Percentiles rank a stretch among this genome's conserved stretches.
Conservation (phyloP, 306 rosid genomes). For the Rosa multiflora region DNA sequence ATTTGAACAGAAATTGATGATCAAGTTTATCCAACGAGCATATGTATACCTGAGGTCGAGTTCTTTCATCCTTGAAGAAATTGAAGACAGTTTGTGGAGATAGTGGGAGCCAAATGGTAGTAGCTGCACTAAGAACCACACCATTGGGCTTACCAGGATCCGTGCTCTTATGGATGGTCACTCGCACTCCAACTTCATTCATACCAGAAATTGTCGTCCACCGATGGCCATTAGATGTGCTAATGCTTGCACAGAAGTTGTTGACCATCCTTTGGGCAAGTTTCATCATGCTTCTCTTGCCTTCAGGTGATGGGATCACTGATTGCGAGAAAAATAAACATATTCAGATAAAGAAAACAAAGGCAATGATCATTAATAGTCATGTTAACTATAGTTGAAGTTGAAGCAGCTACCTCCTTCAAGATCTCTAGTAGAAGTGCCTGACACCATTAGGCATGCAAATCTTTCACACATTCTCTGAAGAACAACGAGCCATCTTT, state of each 20-base stretch:
- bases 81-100: constrained; percentile 80
- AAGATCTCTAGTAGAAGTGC: constrained; percentile 72
- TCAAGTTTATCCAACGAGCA: not conserved
- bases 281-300: constrained; percentile 93
- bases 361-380: not conserved
- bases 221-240: constrained; percentile 70
- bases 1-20: not conserved
- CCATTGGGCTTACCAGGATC: constrained; percentile 91
- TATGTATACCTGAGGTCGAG: constrained; percentile 69
- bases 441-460: constrained; percentile 75
- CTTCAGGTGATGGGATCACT: constrained; percentile 86
- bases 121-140: constrained; percentile 84
- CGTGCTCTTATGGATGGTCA: constrained; percentile 70
- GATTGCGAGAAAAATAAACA: not conserved
- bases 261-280: constrained; percentile 94
- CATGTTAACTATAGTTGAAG: not conserved
- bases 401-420: constrained; percentile 62
- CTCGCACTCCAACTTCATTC: constrained; percentile 77
- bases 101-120: constrained; percentile 88
- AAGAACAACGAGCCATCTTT: constrained; percentile 75
- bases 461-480: constrained; percentile 81
- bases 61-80: constrained; percentile 90
- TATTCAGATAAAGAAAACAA: not conserved
- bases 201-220: constrained; percentile 83
- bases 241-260: constrained; percentile 76